Base-by-base conservation (phyloP, 2,329 filamentous ascomycete genomes). In the Trichoderma polysporum region DNA sequence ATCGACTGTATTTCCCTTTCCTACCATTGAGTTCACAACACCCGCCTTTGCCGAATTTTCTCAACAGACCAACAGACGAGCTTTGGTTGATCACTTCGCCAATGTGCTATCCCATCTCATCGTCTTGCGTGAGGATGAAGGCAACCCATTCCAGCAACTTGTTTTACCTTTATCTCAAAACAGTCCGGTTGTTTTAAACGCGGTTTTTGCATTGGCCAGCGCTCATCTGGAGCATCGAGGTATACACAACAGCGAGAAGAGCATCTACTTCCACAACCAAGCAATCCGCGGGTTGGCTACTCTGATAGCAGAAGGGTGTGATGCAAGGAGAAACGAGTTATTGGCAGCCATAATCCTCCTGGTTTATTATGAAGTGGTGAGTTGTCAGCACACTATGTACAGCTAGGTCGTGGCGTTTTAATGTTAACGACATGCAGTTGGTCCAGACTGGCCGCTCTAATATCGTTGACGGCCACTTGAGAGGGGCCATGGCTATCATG, bases 121-220 rank as follows among this genome's bases (percentile, higher is more conserved):
- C 50, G 87, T 89, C 22, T 86, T 89, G 70, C 82, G 86, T 35
- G 87, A 89, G 73, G 86, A 89, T 69, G 81, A 81, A 4, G 86
- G 85, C 22, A 89, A 89, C 68, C 86, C 87, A 0, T 89, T 89
- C 71, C 85, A 87, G 70, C 85, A 88, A 71, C 79, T 89, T 15
- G 84, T 89, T 9, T 77, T 89, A n/a, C 87, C 87, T 2, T 78
- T 90, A 45, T 86, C 85, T 2, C 80, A 83, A 57, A 79, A 74
- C 50, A 87, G 85, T 72, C 79, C 80, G 0, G 83, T 86, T 1
- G 84, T 97, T 4, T 91, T 91, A 76, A 92, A 95, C 74, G 92
- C 93, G 10, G 90, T 97, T 68, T 93, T 92, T 67, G 93, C 93
- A 0, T 81, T 97, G 8, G 88, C 92, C 0, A 91, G 91, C 66